Conservation (phyloP, 2,329 filamentous ascomycete species). For the Monosporascus sp. region DNA sequence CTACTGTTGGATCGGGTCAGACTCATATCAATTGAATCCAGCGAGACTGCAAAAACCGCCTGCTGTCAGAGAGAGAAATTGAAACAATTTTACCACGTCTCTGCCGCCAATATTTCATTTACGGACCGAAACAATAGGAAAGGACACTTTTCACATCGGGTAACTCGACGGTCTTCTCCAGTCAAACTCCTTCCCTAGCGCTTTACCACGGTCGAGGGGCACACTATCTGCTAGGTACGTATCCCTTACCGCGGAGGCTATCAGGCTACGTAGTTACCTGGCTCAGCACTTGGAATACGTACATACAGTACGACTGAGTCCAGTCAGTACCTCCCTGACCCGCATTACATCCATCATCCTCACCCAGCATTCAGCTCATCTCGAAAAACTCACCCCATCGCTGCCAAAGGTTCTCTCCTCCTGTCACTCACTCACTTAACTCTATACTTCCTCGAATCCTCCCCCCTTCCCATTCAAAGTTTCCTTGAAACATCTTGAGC, state of each 20-base stretch:
- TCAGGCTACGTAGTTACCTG: no score
- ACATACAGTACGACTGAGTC: background rate
- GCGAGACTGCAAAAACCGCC: no score
- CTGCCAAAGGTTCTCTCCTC: constrained; percentile 4
- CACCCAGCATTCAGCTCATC: constrained; percentile 2
- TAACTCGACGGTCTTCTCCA: background rate
- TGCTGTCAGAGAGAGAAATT: no score
- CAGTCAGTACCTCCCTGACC: background rate
- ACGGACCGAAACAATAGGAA: background rate
- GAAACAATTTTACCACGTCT: no score
- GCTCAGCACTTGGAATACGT: no score
- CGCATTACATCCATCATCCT: background rate
- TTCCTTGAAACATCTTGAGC: background rate
- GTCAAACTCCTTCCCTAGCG: background rate
- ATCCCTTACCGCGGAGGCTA: no score
- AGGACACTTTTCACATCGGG: background rate
- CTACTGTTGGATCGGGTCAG: no score
- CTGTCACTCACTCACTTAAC: constrained; percentile 1
- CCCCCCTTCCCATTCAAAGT: constrained; percentile 1
- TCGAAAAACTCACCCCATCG: constrained; percentile 10
- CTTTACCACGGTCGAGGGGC: no score
- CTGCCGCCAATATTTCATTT: no score
- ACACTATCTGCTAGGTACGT: no score
- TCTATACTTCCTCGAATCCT: background rate
- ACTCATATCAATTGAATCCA: no score